phyloP scores from a whole-genome alignment of 2,329 filamentous ascomycete species.

The Pseudopithomyces maydicus region DNA sequence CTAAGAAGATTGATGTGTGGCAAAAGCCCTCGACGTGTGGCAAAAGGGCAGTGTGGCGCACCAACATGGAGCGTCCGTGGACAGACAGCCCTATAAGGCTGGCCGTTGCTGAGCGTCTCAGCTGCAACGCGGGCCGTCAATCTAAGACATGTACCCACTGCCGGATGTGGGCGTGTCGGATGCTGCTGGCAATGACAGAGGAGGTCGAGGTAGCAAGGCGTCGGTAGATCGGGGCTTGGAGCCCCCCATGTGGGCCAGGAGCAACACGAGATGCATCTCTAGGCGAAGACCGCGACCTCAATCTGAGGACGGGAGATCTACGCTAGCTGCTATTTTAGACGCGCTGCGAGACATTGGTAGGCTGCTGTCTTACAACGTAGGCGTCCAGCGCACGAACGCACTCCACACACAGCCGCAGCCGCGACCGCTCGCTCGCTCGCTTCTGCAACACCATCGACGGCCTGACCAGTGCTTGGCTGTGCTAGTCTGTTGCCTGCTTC shows the following conservation, averaged over 20 bases:
- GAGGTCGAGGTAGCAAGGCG: neutral
- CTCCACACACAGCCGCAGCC: too few relatives aligned
- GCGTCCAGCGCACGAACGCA: too few relatives aligned
- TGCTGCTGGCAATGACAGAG: neutral
- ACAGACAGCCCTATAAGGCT: conserved; percentile 3
- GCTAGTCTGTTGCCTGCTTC: too few relatives aligned
- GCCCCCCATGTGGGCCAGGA: too few relatives aligned
- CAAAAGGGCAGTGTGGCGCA: neutral
- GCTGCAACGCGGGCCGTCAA: conserved; percentile 1
- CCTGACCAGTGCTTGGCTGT: too few relatives aligned
- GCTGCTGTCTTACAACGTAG: too few relatives aligned
- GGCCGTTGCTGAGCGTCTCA: conserved; percentile 4
- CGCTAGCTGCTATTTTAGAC: conserved; percentile 6
- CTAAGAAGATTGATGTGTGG: neutral
- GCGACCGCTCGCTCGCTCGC: too few relatives aligned
- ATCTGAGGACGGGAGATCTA: conserved; percentile 3
- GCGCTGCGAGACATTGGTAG: neutral
- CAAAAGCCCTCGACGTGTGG: neutral
- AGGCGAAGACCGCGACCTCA: conserved; percentile 4
- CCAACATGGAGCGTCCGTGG: conserved; percentile 3
- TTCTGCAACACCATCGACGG: too few relatives aligned
- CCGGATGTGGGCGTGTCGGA: neutral
- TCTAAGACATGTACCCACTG: neutral
- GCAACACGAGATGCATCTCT: neutral
- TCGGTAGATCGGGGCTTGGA: neutral